Percentiles rank a stretch among this genome's conserved stretches.
Evolutionary conservation across 1,139 yeast genomes (phyloP).

Genomic region (Saccharomyces hybrid): DNA sequence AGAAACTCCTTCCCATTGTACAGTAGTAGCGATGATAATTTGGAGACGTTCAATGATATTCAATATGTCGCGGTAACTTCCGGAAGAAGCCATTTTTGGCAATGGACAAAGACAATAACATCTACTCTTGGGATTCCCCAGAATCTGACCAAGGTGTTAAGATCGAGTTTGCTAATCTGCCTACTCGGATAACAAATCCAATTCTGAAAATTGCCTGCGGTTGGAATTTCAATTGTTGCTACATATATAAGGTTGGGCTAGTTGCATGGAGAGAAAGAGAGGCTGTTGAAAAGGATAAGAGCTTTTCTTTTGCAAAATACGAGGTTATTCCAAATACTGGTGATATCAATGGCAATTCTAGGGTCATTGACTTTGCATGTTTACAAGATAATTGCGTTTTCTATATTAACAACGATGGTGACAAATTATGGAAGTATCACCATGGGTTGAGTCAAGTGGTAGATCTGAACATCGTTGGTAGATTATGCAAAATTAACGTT

Average conservation of each 20-base stretch:
- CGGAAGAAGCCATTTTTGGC: constrained; percentile 62
- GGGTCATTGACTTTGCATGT: constrained; percentile 49
- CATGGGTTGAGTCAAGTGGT: constrained; percentile 24
- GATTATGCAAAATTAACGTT: constrained; percentile 24
- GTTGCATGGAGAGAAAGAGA: constrained; percentile 52
- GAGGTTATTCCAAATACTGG: constrained; percentile 38
- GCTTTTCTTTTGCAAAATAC: constrained; percentile 36
- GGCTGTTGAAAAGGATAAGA: constrained; percentile 28
- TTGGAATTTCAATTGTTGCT: constrained; percentile 56
- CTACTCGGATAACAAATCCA: constrained; percentile 21
- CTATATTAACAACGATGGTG: constrained; percentile 42
- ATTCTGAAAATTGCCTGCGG: constrained; percentile 55
- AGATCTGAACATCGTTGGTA: constrained; percentile 23
- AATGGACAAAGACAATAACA: constrained; percentile 42
- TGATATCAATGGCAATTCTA: constrained; percentile 27
- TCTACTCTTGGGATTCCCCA: constrained; percentile 60
- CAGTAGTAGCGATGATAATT: constrained; percentile 5
- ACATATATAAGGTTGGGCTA: constrained; percentile 46
- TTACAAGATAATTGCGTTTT: constrained; percentile 46
- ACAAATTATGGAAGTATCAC: constrained; percentile 37
- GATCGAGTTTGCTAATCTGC: constrained; percentile 36
- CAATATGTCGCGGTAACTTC: constrained; percentile 47
- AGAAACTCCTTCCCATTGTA: constrained; percentile 23
- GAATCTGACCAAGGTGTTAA: constrained; percentile 42
- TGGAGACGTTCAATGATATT: constrained; percentile 18